Evolutionary conservation across 1,139 yeast species (phyloP).

Genomic region (Diutina rugosa): DNA sequence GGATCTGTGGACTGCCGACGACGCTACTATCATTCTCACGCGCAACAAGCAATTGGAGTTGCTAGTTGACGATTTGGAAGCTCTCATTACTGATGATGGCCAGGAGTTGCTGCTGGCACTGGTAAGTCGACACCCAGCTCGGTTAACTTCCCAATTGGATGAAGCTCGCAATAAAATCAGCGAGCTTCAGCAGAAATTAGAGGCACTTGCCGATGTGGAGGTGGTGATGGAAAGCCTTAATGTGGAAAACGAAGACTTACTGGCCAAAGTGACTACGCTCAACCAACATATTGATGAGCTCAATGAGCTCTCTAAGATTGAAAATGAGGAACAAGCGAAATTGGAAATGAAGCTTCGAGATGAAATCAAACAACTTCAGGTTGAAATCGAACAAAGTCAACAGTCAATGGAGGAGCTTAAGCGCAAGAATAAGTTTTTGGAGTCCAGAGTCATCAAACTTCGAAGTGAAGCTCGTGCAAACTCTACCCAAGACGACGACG

Average conservation of each 20-base stretch:
- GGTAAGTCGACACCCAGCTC: constrained; percentile 12
- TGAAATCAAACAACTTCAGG: neutral
- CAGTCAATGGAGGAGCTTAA: constrained; percentile 16
- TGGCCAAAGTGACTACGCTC: constrained; percentile 23
- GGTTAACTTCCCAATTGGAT: constrained; percentile 15
- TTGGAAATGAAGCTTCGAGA: constrained; percentile 22
- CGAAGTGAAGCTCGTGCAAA: constrained; percentile 1
- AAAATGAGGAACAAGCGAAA: constrained; percentile 36
- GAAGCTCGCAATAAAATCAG: constrained; percentile 27
- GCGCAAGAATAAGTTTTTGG: constrained; percentile 18
- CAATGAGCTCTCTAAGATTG: constrained; percentile 46
- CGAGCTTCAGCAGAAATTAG: constrained; percentile 32
- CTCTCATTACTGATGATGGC: constrained; percentile 16
- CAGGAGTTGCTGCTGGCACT: constrained; percentile 7
- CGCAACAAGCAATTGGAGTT: constrained; percentile 23
- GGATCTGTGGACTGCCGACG: constrained; percentile 7
- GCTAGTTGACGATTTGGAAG: constrained; percentile 27
- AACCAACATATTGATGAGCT: constrained; percentile 38
- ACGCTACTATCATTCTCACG: constrained; percentile 11
- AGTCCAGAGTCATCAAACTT: constrained; percentile 7
- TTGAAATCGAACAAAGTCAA: constrained; percentile 14
- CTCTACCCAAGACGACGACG: constrained; percentile 2
- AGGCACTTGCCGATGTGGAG: constrained; percentile 29
- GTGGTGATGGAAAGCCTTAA: constrained; percentile 43
- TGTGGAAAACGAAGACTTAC: constrained; percentile 36